A percentile compares a stretch with the other conserved stretches of the same genome.
phyloP scores from a whole-genome alignment of 2,329 filamentous ascomycete species.

The Fusarium sp. region DNA sequence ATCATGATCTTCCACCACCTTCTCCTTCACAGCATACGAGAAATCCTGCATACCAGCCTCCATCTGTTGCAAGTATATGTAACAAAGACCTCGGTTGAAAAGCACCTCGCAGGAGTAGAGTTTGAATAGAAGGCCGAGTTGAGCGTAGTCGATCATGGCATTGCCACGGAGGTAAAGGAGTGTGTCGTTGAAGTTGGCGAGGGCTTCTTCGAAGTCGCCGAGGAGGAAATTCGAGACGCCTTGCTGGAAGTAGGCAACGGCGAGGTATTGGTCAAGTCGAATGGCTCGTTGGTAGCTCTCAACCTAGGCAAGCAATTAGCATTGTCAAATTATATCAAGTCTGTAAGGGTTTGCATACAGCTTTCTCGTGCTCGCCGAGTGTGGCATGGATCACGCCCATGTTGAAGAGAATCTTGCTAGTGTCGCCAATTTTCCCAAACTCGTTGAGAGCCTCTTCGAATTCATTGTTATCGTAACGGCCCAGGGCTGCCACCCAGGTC shows the following conservation, averaged over 20 bases:
- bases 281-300: conserved; percentile 95
- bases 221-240: conserved; percentile 98
- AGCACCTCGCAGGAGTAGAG: conserved; percentile 97
- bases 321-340: conserved; percentile 7
- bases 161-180: conserved; percentile 94
- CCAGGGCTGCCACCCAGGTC: conserved; percentile 94
- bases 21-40: conserved; percentile 91
- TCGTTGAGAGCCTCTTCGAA: conserved; percentile 88
- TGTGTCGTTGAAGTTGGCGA: conserved; percentile 99
- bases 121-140: conserved; percentile 94
- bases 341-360: conserved; percentile 69
- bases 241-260: conserved; percentile 98
- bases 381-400: conserved; percentile 98
- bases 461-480: conserved; percentile 95
- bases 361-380: conserved; percentile 93
- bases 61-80: conserved; percentile 94
- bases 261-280: conserved; percentile 91
- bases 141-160: conserved; percentile 97
- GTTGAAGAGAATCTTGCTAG: conserved; percentile 98
- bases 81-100: conserved; percentile 96
- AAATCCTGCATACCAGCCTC: conserved; percentile 93
- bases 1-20: conserved; percentile 94
- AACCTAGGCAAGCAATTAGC: conserved; percentile 67
- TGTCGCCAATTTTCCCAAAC: conserved; percentile 91
- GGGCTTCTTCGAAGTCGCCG: conserved; percentile 95